Evolutionary conservation across 2,329 filamentous ascomycete genomes (phyloP).

Genomic region (Ophiognomonia clavigignenti-juglandacearum): DNA sequence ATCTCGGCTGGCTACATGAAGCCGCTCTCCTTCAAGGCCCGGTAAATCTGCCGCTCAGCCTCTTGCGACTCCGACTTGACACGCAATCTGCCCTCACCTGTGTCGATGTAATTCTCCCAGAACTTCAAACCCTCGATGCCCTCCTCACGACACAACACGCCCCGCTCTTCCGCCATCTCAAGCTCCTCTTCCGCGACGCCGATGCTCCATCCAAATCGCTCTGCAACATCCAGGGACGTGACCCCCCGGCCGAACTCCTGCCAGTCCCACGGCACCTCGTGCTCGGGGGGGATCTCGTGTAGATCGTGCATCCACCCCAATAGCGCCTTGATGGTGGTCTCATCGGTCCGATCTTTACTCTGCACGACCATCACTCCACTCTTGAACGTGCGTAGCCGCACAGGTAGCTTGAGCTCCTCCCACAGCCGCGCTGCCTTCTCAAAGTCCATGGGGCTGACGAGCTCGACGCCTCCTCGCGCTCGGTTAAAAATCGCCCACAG

Average conservation of each 20-base stretch:
- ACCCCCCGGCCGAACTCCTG: conserved; percentile 74
- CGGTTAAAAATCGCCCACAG: conserved; percentile 95
- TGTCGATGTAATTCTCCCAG: conserved; percentile 75
- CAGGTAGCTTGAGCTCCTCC: conserved; percentile 80
- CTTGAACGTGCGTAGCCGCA: conserved; percentile 83
- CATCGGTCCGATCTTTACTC: conserved; percentile 80
- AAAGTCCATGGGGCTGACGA: conserved; percentile 88
- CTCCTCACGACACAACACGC: conserved; percentile 83
- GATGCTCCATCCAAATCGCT: conserved; percentile 93
- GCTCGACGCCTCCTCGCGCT: conserved; percentile 85
- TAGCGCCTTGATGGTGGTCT: conserved; percentile 76
- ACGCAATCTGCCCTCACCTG: conserved; percentile 32
- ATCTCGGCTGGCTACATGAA: conserved; percentile 24
- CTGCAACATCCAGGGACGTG: conserved; percentile 83
- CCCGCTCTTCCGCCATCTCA: conserved; percentile 93
- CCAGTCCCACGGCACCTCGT: conserved; percentile 72
- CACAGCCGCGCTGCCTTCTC: conserved; percentile 84
- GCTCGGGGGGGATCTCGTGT: conserved; percentile 59
- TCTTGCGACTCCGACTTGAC: conserved; percentile 25
- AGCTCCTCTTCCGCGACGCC: conserved; percentile 93
- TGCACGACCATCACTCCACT: conserved; percentile 95
- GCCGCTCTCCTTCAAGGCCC: conserved; percentile 39
- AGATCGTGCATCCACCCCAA: conserved; percentile 73
- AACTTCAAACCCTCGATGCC: conserved; percentile 87
- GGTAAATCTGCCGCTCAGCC: conserved; percentile 37